These are phyloP conservation scores for Collybiopsis confluens DNA, from an alignment of 768 basidiomycete species.

Conservation along the genomic window DNA sequence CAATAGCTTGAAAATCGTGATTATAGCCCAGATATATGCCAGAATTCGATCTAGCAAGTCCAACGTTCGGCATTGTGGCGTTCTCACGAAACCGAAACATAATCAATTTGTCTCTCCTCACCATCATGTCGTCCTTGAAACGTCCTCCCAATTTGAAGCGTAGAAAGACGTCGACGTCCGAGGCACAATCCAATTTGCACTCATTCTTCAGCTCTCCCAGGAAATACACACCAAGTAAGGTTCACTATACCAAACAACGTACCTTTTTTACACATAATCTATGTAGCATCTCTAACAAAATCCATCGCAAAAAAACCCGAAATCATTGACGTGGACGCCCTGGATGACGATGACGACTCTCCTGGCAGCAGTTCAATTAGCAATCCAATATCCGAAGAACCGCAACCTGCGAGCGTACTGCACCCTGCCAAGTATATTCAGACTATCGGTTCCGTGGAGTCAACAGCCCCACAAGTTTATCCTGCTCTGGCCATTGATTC, in stretches of 20 bases:
- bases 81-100: background rate
- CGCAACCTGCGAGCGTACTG: background rate
- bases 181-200: background rate
- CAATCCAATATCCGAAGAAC: background rate
- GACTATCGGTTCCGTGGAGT: background rate
- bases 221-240: background rate
- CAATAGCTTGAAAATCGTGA: background rate
- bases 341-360: conserved; percentile 10
- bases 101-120: background rate
- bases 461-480: conserved; percentile 13
- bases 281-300: background rate
- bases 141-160: conserved; percentile 3
- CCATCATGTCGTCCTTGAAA: conserved; percentile 7
- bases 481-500: conserved; percentile 46
- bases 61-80: conserved; percentile 3
- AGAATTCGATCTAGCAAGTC: no score
- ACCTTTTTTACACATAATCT: background rate
- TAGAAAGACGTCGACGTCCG: background rate
- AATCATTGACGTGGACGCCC: conserved; percentile 15
- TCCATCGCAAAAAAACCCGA: background rate
- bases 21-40: no score
- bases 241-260: background rate
- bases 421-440: conserved; percentile 1
- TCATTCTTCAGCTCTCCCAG: background rate
- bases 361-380: background rate